Base-by-base conservation (phyloP, 2,329 filamentous ascomycete species). In the Orbilia javanica region DNA sequence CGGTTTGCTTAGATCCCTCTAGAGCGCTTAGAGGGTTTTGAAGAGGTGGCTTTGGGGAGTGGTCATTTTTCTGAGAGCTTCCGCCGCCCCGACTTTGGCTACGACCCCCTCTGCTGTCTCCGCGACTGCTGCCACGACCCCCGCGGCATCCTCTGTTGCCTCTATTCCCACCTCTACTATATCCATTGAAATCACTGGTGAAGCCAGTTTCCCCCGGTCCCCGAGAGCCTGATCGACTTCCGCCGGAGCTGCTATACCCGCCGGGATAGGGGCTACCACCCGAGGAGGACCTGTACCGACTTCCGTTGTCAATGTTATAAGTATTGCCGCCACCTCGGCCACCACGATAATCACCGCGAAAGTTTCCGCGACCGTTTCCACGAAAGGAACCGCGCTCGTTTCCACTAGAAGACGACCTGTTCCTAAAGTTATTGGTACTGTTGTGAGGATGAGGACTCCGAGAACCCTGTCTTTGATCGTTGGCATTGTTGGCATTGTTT, bases 231-330 rank as follows among this genome's bases (percentile, higher is more conserved):
- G 67, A 29, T 55, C 67, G 39, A 39, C 67, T 72, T 53, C 62
- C 74, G n/a, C 66, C 74, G 31, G 74, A 71, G 53, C 63, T 67
- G 29, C 25, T 72, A 63, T 71, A 53, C 22, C 74, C 67, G 42
- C 60, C 29, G 46, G 62, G 74, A 27, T 44, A 72, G 6, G 74
- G 74, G 39, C 62, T 72, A 39, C 74, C 67, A 50, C 74, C 67
- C 25, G 74, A 60, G 15, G 72, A 78, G 10, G 66, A 71, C n/a
- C 66, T 60, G 31, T 77, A 50, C 11, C 36, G 44, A 13, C 31
- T 55, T 31, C 52, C 39, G 4, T 48, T 42, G 7, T 63, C 53
- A 15, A 39, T 29, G 25, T 29, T 46, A n/a, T 48, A 50, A 46
- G 20, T 27, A 25, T 22, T 25, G 4, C 20, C 20, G 25, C 18